Conservation (phyloP, 257 asterid genomes). For the Przewalskia tangutica region DNA sequence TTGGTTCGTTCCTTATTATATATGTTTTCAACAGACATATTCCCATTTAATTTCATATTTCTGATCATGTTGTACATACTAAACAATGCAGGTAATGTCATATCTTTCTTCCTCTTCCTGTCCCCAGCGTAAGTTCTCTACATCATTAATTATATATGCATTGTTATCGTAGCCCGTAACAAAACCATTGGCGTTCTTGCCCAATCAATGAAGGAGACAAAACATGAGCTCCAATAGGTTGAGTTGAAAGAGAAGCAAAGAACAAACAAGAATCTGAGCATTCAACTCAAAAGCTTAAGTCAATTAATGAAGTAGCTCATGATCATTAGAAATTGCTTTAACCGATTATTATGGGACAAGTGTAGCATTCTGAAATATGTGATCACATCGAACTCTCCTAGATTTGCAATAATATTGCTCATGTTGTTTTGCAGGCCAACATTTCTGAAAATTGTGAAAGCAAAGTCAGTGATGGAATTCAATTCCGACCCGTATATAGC, state of each 20-base stretch:
- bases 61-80: background rate
- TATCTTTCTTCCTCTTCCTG: conserved; percentile 46
- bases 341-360: background rate
- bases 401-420: too few relatives aligned
- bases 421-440: conserved; percentile 17
- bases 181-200: too few relatives aligned
- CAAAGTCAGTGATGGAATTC: conserved; percentile 43
- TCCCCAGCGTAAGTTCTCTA: conserved; percentile 36
- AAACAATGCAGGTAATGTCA: conserved; percentile 45
- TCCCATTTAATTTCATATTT: background rate
- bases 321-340: too few relatives aligned
- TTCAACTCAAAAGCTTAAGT: too few relatives aligned
- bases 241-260: too few relatives aligned
- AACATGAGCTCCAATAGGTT: background rate
- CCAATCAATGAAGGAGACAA: too few relatives aligned
- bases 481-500: conserved; percentile 40
- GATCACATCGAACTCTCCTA: too few relatives aligned
- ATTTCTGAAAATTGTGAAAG: conserved; percentile 29
- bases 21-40: background rate
- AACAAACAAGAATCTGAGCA: too few relatives aligned
- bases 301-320: too few relatives aligned
- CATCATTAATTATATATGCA: background rate
- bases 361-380: too few relatives aligned
- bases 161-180: too few relatives aligned
- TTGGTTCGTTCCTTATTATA: conserved; percentile 29